Conservation (phyloP, 78 protist species). For the Monocercomonoides exilis region DNA sequence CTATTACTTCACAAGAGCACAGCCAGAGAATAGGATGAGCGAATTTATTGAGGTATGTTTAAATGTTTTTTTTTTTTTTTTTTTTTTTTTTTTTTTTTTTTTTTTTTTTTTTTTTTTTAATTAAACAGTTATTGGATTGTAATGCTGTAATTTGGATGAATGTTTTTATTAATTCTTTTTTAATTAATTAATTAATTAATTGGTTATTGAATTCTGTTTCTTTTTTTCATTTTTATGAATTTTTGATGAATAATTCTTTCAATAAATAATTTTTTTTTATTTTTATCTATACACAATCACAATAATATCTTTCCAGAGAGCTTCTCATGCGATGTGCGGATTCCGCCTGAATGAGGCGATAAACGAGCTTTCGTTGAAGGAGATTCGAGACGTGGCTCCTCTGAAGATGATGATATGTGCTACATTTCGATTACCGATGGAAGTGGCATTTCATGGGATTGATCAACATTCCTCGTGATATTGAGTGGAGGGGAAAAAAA, state of each 20-base stretch:
- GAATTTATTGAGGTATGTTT: slow-evolving; percentile 15
- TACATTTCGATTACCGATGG: slow-evolving; percentile 52
- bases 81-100: neutral
- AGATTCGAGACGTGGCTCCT: slow-evolving; percentile 78
- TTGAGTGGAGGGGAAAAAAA: too few relatives aligned
- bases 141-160: too few relatives aligned
- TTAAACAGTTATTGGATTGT: neutral
- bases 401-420: slow-evolving; percentile 69
- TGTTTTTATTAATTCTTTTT: neutral
- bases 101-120: neutral
- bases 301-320: neutral
- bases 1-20: slow-evolving; percentile 40
- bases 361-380: slow-evolving; percentile 23
- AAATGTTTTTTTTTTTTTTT: too few relatives aligned
- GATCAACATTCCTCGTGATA: too few relatives aligned
- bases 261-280: neutral
- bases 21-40: neutral
- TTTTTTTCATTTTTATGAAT: too few relatives aligned
- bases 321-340: slow-evolving; percentile 2
- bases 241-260: neutral
- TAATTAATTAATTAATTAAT: neutral
- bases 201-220: too few relatives aligned
- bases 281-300: neutral
- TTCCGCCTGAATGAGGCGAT: neutral
- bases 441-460: neutral